Base-by-base conservation (phyloP, 2,329 filamentous ascomycete genomes). In the Hypoxylon sp. region DNA sequence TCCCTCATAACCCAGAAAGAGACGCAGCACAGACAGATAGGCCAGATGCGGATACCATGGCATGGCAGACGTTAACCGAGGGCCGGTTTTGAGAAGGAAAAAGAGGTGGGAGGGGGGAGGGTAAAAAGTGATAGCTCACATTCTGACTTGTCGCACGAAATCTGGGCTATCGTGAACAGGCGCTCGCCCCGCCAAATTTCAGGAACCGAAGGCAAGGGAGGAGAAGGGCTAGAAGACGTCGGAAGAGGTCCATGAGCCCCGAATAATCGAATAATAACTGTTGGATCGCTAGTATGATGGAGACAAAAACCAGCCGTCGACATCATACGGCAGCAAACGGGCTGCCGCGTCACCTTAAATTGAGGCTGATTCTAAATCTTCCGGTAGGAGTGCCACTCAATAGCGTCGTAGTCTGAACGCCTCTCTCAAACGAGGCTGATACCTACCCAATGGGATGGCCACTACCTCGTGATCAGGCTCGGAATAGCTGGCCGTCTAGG, bases 321-420 rank as follows among this genome's bases (percentile, higher is more conserved):
- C 61, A 67, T 64, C 55, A 63, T 56, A 49, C 51, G 52, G 61
- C 67, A 68, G 61, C 55, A 53, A 64, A 60, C 61, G 68, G 55
- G 61, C 55, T 52, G 57, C 59, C 40, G 51, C 67, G 63, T 66
- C 59, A 68, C 65, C 63, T 68, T 57, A 63, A 61, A 65, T 57
- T 65, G 65, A 67, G 70, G 70, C 69, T 66, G 56, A 64, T 58
- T 68, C 50, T 65, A 53, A 69, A 67, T 69, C 45, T 67, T 65
- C 67, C 67, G 67, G 67, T 60, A 64, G 55, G 67, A 60, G 44
- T 58, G 36, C 60, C 49, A 56, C 46, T 45, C 46, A 57, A 54
- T 50, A 62, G 61, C 64, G 64, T 67, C 59, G 64, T 42, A 54
- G 54, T 51, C 46, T 40, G 36, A 38, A 69, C 49, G 49, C 61